These are phyloP conservation scores for Phytophthora pinifolia DNA, from an alignment of 352 stramenopile genomes.

Conservation along the genomic window DNA sequence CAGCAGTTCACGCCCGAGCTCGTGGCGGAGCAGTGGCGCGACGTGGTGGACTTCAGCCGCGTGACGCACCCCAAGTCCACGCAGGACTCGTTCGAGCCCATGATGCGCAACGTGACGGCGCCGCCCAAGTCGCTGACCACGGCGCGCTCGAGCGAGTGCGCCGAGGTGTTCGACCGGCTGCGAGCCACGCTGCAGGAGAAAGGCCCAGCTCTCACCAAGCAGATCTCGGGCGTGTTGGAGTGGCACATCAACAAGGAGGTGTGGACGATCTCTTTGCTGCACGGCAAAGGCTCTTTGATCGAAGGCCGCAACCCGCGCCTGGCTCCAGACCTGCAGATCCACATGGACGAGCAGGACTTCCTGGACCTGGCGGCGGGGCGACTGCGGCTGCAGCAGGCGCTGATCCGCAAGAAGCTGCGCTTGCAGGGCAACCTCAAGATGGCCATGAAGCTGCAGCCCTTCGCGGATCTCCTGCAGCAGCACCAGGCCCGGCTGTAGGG, in stretches of 20 bases:
- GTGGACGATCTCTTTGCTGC: constrained; percentile 62
- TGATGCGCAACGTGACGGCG: constrained; percentile 68
- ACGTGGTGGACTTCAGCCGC: constrained; percentile 61
- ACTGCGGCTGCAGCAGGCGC: constrained; percentile 58
- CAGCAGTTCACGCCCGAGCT: constrained; percentile 61
- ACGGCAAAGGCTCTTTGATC: constrained; percentile 48
- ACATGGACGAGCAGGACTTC: constrained; percentile 72
- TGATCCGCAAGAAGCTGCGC: constrained; percentile 65
- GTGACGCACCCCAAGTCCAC: constrained; percentile 70
- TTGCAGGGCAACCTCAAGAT: constrained; percentile 72
- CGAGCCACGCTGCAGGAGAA: constrained; percentile 44
- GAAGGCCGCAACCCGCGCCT: constrained; percentile 51
- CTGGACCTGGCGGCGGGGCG: constrained; percentile 58
- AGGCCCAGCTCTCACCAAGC: constrained; percentile 44
- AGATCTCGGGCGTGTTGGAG: constrained; percentile 62
- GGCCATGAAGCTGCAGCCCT: constrained; percentile 71
- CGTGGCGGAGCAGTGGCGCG: constrained; percentile 68
- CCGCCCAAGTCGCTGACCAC: constrained; percentile 57
- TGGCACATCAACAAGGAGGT: constrained; percentile 76
- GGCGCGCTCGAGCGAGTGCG: constrained; percentile 52
- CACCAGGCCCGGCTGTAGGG: constrained; percentile 33
- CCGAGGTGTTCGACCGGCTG: constrained; percentile 58
- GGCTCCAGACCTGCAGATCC: constrained; percentile 55
- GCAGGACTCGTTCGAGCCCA: constrained; percentile 73
- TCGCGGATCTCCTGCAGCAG: constrained; percentile 57